These are phyloP conservation scores for Candida montana DNA, from an alignment of 805 yeast genomes.

Conservation along the genomic window DNA sequence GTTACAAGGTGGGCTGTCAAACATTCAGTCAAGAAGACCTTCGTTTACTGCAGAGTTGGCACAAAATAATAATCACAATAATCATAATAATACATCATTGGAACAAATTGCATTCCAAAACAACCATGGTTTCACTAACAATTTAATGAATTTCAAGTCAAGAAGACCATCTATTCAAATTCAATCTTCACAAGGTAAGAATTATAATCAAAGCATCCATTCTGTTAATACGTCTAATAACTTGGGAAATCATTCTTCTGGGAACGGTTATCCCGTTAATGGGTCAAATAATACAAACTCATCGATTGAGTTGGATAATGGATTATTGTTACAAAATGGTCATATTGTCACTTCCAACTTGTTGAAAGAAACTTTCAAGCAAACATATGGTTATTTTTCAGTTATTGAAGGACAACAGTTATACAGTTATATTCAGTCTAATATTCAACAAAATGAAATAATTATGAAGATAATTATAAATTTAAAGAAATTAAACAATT, in stretches of 20 bases:
- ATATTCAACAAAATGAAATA: constrained; percentile 30
- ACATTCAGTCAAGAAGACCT: constrained; percentile 64
- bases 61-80: constrained; percentile 6
- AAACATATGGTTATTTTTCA: constrained; percentile 54
- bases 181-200: constrained; percentile 5
- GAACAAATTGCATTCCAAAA: constrained; percentile 14
- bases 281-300: background rate
- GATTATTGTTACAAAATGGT: constrained; percentile 49
- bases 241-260: too few relatives aligned
- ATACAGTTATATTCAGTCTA: constrained; percentile 30
- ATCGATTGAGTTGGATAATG: constrained; percentile 48
- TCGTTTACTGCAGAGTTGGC: constrained; percentile 57
- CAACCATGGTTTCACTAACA: constrained; percentile 14
- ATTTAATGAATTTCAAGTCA: constrained; percentile 17
- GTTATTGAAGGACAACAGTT: constrained; percentile 35
- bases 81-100: constrained; percentile 6
- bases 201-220: background rate
- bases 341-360: constrained; percentile 56
- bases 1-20: constrained; percentile 60
- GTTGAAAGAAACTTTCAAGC: constrained; percentile 42
- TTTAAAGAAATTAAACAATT: constrained; percentile 26
- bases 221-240: too few relatives aligned
- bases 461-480: constrained; percentile 17
- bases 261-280: background rate
- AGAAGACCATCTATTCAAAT: constrained; percentile 23